phyloP scores from a whole-genome alignment of 176 grass and related monocot species.

The Aegilops umbellulata region DNA sequence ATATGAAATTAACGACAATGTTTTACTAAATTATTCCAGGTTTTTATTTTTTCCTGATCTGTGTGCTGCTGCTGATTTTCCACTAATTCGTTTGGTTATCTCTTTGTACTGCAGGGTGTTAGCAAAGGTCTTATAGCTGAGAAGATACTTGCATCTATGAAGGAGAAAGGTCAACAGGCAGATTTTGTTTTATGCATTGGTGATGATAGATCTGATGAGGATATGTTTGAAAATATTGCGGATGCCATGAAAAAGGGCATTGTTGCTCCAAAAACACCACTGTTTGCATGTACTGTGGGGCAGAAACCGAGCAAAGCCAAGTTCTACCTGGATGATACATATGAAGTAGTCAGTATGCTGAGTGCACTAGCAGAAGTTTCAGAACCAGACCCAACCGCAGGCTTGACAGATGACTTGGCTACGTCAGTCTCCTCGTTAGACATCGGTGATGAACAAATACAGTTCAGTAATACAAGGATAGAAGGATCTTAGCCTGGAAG shows the following conservation, averaged over 20 bases:
- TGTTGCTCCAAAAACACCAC: constrained; percentile 46
- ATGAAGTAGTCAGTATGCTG: constrained; percentile 74
- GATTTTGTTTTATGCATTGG: constrained; percentile 87
- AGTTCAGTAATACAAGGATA: constrained; percentile 15
- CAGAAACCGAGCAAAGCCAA: constrained; percentile 93
- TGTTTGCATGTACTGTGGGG: constrained; percentile 85
- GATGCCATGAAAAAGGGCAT: constrained; percentile 58
- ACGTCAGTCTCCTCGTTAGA: constrained; percentile 28
- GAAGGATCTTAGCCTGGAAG: constrained; percentile 37
- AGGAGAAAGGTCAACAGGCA: constrained; percentile 51
- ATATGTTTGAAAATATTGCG: constrained; percentile 90
- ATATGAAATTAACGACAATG: background rate
- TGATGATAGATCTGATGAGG: constrained; percentile 88
- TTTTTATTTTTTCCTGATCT: background rate
- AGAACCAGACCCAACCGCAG: constrained; percentile 18
- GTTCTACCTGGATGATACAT: constrained; percentile 86
- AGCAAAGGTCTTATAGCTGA: constrained; percentile 82
- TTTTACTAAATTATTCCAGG: background rate
- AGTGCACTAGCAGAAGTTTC: constrained; percentile 68
- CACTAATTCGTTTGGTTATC: background rate
- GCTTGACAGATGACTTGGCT: constrained; percentile 37
- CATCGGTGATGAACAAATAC: constrained; percentile 17
- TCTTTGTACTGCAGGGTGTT: constrained; percentile 49
- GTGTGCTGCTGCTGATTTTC: background rate
- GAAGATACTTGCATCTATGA: constrained; percentile 74